Percentiles rank a stretch among this genome's conserved stretches.
These are phyloP conservation scores for Coemansia asiatica DNA, from an alignment of 192 early-diverging fungal species.

Conservation along the genomic window DNA sequence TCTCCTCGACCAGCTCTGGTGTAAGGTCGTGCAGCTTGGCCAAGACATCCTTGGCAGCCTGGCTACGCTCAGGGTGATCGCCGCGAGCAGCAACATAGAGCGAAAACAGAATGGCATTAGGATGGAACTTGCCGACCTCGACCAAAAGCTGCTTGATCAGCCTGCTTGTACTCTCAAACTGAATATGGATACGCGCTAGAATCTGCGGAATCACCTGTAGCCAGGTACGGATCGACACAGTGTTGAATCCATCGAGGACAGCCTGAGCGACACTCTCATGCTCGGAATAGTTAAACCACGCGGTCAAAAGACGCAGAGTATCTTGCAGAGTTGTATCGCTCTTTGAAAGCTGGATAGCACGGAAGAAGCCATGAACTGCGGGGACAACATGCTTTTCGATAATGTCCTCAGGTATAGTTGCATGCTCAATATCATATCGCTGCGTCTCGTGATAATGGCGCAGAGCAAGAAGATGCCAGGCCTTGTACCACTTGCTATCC, in stretches of 20 bases:
- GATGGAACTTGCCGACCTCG: conserved; percentile 93
- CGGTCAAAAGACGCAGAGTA: conserved; percentile 86
- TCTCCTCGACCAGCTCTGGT: conserved; percentile 83
- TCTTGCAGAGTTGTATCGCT: conserved; percentile 90
- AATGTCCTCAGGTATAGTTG: conserved; percentile 61
- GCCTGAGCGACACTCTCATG: conserved; percentile 85
- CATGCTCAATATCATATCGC: conserved; percentile 70
- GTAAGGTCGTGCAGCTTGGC: conserved; percentile 87
- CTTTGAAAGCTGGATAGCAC: conserved; percentile 88
- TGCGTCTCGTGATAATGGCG: conserved; percentile 87
- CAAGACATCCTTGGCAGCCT: conserved; percentile 83
- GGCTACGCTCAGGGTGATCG: conserved; percentile 63
- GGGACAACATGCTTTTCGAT: conserved; percentile 68
- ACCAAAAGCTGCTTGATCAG: conserved; percentile 88
- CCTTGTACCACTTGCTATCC: conserved; percentile 96
- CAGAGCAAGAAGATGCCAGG: conserved; percentile 97
- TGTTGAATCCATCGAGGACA: conserved; percentile 81
- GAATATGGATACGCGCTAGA: conserved; percentile 92
- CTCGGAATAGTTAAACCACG: conserved; percentile 97
- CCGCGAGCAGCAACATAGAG: conserved; percentile 95
- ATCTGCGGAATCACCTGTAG: conserved; percentile 98
- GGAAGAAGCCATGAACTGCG: conserved; percentile 90
- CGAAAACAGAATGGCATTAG: conserved; percentile 97
- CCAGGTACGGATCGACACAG: conserved; percentile 91
- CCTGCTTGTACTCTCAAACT: conserved; percentile 74